These are phyloP conservation scores for Colletotrichum scovillei DNA, from an alignment of 2,329 filamentous ascomycete species.

Conservation along the genomic window DNA sequence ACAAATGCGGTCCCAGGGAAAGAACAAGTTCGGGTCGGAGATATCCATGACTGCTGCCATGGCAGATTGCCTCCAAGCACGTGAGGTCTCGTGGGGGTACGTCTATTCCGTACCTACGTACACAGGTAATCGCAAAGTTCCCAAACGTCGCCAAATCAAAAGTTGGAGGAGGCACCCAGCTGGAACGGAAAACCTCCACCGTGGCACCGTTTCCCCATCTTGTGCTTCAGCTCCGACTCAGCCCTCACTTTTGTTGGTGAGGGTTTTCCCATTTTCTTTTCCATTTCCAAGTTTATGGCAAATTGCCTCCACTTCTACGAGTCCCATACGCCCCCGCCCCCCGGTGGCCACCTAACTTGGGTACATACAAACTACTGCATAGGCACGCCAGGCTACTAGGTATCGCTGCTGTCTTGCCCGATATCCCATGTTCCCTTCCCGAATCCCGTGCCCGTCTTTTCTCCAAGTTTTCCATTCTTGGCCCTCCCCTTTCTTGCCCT, in stretches of 20 bases:
- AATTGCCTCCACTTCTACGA: background rate
- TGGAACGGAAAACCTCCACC: background rate
- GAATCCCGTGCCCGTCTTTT: background rate
- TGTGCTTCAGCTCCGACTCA: background rate
- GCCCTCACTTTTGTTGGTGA: background rate
- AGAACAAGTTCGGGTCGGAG: background rate
- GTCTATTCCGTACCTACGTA: no score
- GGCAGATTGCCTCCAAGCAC: background rate
- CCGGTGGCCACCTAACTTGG: background rate
- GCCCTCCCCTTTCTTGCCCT: background rate
- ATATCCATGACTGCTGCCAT: background rate
- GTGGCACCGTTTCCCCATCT: background rate
- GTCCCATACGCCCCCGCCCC: no score
- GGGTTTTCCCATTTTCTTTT: background rate
- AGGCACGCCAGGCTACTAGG: no score
- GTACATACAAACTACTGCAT: no score
- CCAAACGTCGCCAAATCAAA: no score
- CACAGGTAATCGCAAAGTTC: no score
- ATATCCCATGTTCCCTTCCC: background rate
- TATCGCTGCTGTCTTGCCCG: background rate
- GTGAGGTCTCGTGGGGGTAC: background rate
- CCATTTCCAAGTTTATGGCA: background rate
- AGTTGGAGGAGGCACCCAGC: no score
- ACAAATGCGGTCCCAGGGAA: background rate
- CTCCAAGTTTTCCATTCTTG: constrained; percentile 8